A percentile compares a stretch with the other conserved stretches of the same genome.
Evolutionary conservation across 345 rosid species (phyloP).

Genomic region (Camelina laxa): DNA sequence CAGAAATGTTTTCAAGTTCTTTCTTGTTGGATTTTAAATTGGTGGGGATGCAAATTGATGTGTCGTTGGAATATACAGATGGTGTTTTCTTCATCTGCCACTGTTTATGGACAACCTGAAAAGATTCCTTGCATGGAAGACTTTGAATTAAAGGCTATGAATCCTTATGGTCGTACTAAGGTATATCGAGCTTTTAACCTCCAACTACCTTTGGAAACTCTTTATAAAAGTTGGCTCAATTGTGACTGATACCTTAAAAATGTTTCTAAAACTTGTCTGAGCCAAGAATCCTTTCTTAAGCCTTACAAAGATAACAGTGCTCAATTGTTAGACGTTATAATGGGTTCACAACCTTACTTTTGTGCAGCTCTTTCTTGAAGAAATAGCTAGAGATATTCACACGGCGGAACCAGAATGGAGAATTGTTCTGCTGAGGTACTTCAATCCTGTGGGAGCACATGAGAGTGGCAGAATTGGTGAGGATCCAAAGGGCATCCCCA

Average conservation of each 20-base stretch:
- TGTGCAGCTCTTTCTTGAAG: slow-evolving; percentile 87
- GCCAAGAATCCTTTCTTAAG: slow-evolving; percentile 21
- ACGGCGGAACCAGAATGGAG: slow-evolving; percentile 83
- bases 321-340: neutral
- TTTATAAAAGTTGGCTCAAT: slow-evolving; percentile 6
- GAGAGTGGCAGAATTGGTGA: slow-evolving; percentile 93
- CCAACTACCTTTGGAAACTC: neutral
- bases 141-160: slow-evolving; percentile 76
- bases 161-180: slow-evolving; percentile 96
- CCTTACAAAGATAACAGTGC: slow-evolving; percentile 4
- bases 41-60: neutral
- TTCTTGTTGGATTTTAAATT: slow-evolving; percentile 1
- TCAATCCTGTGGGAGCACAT: slow-evolving; percentile 95
- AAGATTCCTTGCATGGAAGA: slow-evolving; percentile 81
- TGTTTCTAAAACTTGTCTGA: neutral
- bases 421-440: slow-evolving; percentile 83
- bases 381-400: slow-evolving; percentile 90
- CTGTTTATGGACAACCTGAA: slow-evolving; percentile 97
- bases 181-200: slow-evolving; percentile 41
- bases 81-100: slow-evolving; percentile 96
- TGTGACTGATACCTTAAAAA: neutral
- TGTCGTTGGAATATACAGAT: slow-evolving; percentile 51
- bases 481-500: slow-evolving; percentile 93
- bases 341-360: slow-evolving; percentile 33
- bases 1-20: neutral